Conservation (phyloP, 2,329 filamentous ascomycete species). For the Aspergillus sp. region DNA sequence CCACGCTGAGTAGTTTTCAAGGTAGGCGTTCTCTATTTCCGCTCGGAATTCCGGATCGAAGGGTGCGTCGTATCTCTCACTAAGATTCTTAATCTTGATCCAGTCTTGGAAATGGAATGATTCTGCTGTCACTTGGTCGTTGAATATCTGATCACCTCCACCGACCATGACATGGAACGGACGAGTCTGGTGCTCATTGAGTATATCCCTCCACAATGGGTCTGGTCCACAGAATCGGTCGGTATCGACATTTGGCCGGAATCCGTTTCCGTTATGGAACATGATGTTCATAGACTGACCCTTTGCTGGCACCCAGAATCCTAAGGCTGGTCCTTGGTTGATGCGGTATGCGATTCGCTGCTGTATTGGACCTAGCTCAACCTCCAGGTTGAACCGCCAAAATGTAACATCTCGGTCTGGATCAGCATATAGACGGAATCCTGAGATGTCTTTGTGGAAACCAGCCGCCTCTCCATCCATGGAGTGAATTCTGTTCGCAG, state of each 20-base stretch:
- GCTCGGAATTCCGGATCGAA: slow-evolving; percentile 80
- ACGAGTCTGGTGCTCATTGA: slow-evolving; percentile 83
- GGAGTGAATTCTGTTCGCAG: slow-evolving; percentile 42
- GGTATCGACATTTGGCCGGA: slow-evolving; percentile 73
- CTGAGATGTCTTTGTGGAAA: slow-evolving; percentile 78
- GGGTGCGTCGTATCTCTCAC: slow-evolving; percentile 71
- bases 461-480: slow-evolving; percentile 73
- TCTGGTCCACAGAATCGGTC: slow-evolving; percentile 86
- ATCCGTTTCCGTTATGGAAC: slow-evolving; percentile 98
- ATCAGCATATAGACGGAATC: slow-evolving; percentile 77
- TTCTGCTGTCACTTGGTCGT: slow-evolving; percentile 74
- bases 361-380: slow-evolving; percentile 74
- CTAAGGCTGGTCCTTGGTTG: slow-evolving; percentile 80
- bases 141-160: slow-evolving; percentile 95
- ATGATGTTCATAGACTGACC: slow-evolving; percentile 95
- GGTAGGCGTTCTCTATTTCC: slow-evolving; percentile 82
- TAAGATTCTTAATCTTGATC: slow-evolving; percentile 73
- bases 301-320: slow-evolving; percentile 88
- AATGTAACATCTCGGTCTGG: slow-evolving; percentile 84
- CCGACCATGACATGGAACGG: slow-evolving; percentile 99
- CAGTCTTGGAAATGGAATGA: slow-evolving; percentile 76
- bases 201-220: slow-evolving; percentile 91
- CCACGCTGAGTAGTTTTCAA: slow-evolving; percentile 87
- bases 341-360: slow-evolving; percentile 92
- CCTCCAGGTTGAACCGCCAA: slow-evolving; percentile 93